Base-by-base conservation (phyloP, 164 flowering plant species). In the Akebia trifoliata region DNA sequence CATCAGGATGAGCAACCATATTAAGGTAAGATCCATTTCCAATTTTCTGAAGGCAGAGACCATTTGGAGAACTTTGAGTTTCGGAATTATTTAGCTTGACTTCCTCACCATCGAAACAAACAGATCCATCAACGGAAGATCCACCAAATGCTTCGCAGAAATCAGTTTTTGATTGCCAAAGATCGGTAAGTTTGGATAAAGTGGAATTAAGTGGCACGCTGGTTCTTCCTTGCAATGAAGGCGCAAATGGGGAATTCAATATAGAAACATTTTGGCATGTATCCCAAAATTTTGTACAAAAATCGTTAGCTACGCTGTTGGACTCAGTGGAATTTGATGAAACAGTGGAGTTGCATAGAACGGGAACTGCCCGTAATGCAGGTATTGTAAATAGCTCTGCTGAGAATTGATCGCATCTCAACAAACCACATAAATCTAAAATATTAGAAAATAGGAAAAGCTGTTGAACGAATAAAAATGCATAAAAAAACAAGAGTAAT, bases 1-100 rank as follows among this genome's bases (percentile, higher is more conserved):
- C 94, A 74, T 92, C 91, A 17, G 97, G 95, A 72, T 89, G 98
- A 56, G 86, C 73, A 56, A 68, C 90, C 97, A 93, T 89, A 61
- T 76, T 72, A 37, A 93, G 81, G 68, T 78, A 93, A 49, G 87
- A 63, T 15, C 90, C 94, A 73, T 84, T 87, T 9, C 84, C 88
- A 15, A 93, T 80, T 74, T 80, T 87, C 81, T 93, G 92, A 39
- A 89, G 76, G 77, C 98, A 93, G 56, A 87, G 47, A 2, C 97
- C 97, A 48, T 45, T 64, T 34, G 87, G 85, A 6, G 82, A 74
- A 21, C 30, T 59, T 18, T 72, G 72, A 34, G 69, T 43, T 44
- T 8, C 74, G 18, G 72, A 73, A 50, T 54, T 56, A 32, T 78
- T 75, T 0, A 89, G 71, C 32, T 50, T 59, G 29, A 82, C 84